Evolutionary conservation across 2,329 filamentous ascomycete genomes (phyloP).

Genomic region (Pseudophaeomoniella oleicola): DNA sequence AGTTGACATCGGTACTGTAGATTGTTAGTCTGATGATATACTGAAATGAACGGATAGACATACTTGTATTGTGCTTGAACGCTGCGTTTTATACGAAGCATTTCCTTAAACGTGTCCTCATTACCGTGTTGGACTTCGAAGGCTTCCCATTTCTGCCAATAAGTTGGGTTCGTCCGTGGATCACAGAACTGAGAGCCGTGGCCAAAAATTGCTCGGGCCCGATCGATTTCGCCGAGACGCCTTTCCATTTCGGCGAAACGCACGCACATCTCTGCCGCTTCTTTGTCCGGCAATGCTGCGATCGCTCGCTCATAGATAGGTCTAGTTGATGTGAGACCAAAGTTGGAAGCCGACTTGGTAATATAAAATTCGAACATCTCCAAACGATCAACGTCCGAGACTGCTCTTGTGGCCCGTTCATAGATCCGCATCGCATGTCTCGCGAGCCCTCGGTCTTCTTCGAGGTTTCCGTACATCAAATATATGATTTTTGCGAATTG

Average conservation of each 20-base stretch:
- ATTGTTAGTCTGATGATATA: conserved; percentile 23
- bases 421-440: conserved; percentile 98
- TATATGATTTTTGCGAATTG: conserved; percentile 94
- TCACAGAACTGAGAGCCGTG: conserved; percentile 97
- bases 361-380: conserved; percentile 99
- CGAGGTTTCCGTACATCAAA: conserved; percentile 94
- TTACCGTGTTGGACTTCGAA: conserved; percentile 98
- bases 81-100: conserved; percentile 93
- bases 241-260: conserved; percentile 98
- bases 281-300: conserved; percentile 76
- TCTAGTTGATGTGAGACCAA: conserved; percentile 84
- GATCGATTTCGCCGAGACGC: conserved; percentile 80
- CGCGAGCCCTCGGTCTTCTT: conserved; percentile 88
- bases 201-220: conserved; percentile 87
- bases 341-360: conserved; percentile 95
- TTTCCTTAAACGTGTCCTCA: conserved; percentile 98
- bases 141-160: conserved; percentile 93
- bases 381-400: conserved; percentile 83
- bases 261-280: conserved; percentile 95
- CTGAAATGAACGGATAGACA: too few relatives aligned
- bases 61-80: conserved; percentile 95
- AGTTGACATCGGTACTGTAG: conserved; percentile 77
- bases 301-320: conserved; percentile 96
- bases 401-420: conserved; percentile 86
- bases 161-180: conserved; percentile 72